These are phyloP conservation scores for Trypanosoma congolense DNA, from an alignment of 208 protist species.

Conservation along the genomic window DNA sequence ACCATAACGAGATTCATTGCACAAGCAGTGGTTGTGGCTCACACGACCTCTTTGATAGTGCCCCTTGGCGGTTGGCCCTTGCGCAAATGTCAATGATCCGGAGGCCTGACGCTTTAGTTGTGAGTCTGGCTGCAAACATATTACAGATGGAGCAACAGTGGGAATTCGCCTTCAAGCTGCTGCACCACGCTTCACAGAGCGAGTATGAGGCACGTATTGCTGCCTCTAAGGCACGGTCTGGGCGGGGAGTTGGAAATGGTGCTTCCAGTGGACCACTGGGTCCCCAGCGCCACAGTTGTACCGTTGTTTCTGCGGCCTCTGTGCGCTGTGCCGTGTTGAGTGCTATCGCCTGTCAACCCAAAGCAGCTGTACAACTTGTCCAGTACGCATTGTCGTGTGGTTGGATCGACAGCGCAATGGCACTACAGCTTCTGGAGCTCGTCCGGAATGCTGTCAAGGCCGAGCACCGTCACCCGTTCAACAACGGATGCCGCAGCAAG, in stretches of 20 bases:
- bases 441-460: background rate
- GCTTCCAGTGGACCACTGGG: background rate
- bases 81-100: conserved; percentile 11
- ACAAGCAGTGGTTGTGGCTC: background rate
- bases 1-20: background rate
- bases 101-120: conserved; percentile 9
- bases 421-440: conserved; percentile 9
- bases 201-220: background rate
- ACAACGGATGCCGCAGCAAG: background rate
- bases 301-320: conserved; percentile 14
- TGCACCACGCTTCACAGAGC: conserved; percentile 2
- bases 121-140: conserved; percentile 13
- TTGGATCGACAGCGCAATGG: conserved; percentile 22
- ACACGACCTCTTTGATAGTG: background rate
- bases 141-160: conserved; percentile 15
- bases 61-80: conserved; percentile 12
- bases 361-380: conserved; percentile 10
- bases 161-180: conserved; percentile 13
- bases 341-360: conserved; percentile 1
- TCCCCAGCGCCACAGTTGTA: conserved; percentile 2
- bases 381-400: conserved; percentile 11
- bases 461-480: background rate
- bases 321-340: conserved; percentile 15
- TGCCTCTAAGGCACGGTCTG: background rate
- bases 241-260: background rate